Conservation (phyloP, 352 stramenopile genomes). For the Phytophthora fragariae region DNA sequence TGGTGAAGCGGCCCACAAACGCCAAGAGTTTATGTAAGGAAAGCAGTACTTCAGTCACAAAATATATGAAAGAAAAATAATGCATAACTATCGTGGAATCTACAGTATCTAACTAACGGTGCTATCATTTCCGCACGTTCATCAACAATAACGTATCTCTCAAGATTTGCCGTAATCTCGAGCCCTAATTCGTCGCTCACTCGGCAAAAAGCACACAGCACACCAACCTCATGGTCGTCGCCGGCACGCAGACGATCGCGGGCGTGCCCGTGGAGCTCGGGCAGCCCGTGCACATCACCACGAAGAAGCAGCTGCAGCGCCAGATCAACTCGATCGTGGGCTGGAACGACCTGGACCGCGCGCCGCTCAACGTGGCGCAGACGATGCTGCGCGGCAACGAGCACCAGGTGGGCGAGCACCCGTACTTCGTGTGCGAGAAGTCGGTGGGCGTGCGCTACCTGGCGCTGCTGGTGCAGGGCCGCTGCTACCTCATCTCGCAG, state of each 20-base stretch:
- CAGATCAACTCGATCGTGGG: conserved; percentile 86
- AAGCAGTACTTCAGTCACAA: not conserved
- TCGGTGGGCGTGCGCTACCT: conserved; percentile 84
- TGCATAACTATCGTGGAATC: no score
- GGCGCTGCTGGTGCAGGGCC: conserved; percentile 77
- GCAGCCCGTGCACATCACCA: conserved; percentile 65
- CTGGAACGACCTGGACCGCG: conserved; percentile 80
- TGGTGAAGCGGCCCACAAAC: not conserved
- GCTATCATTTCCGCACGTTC: no score
- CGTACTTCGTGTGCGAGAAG: conserved; percentile 88
- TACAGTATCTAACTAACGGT: conserved; percentile 26
- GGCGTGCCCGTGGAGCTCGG: conserved; percentile 75
- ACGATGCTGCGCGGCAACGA: conserved; percentile 79
- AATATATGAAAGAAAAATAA: no score
- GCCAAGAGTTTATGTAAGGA: not conserved
- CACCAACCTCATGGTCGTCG: not conserved
- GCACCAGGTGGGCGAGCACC: conserved; percentile 78
- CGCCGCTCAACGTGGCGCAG: conserved; percentile 76
- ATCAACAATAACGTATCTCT: no score
- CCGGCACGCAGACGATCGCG: conserved; percentile 41
- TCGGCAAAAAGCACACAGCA: no score
- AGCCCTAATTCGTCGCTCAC: not conserved
- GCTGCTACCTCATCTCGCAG: conserved; percentile 84
- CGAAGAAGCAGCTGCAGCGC: conserved; percentile 83
- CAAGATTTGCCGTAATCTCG: conserved; percentile 48